A percentile compares a stretch with the other conserved stretches of the same genome.
phyloP scores from a whole-genome alignment of 2,329 filamentous ascomycete genomes.

The Metarhizium robertsii region DNA sequence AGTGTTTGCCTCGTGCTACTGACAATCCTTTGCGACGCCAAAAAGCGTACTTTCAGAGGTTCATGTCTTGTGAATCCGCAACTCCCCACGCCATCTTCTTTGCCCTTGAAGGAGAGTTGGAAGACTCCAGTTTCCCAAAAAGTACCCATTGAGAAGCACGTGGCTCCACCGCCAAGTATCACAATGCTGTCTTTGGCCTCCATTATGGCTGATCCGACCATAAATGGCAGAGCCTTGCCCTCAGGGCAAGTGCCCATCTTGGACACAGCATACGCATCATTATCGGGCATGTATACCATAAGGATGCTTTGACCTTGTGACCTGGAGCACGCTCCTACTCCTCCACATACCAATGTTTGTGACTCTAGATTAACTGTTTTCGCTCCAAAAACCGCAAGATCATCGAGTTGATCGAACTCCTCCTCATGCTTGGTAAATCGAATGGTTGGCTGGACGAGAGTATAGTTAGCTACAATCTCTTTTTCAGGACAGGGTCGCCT shows the following conservation, averaged over 20 bases:
- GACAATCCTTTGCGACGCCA: constrained; percentile 19
- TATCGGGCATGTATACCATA: constrained; percentile 13
- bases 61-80: background rate
- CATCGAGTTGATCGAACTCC: background rate
- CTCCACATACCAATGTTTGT: constrained; percentile 21
- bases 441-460: constrained; percentile 15
- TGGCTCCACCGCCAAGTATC: constrained; percentile 70
- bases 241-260: constrained; percentile 4
- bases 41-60: constrained; percentile 9
- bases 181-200: constrained; percentile 41
- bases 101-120: constrained; percentile 19
- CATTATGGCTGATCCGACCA: constrained; percentile 58
- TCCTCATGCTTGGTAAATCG: constrained; percentile 11
- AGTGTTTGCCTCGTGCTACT: constrained; percentile 5
- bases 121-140: constrained; percentile 65
- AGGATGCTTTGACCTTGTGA: constrained; percentile 20
- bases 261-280: constrained; percentile 23
- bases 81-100: background rate
- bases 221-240: constrained; percentile 40
- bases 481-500: background rate
- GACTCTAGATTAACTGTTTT: constrained; percentile 14
- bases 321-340: constrained; percentile 18
- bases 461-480: background rate
- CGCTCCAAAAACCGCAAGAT: constrained; percentile 24
- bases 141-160: constrained; percentile 85